A percentile compares a stretch with the other conserved stretches of the same genome.
These are phyloP conservation scores for Tylopilus felleus DNA, from an alignment of 768 basidiomycete species.

Conservation along the genomic window DNA sequence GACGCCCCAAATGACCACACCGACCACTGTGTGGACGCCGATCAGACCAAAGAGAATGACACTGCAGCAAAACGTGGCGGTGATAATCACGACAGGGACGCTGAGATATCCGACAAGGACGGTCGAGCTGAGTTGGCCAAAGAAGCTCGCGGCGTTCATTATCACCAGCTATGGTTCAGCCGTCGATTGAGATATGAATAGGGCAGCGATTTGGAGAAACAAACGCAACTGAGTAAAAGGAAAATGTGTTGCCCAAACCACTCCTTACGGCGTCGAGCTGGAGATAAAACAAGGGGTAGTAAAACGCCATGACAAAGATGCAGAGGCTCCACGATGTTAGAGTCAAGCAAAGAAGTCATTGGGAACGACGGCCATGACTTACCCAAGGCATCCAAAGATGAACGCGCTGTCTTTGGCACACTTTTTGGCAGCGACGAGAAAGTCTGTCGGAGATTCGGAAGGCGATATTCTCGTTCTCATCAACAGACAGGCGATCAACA, in stretches of 20 bases:
- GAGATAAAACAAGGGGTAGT: conserved; percentile 58
- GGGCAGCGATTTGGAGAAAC: neutral
- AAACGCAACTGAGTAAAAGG: conserved; percentile 53
- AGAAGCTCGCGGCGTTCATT: conserved; percentile 50
- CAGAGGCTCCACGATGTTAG: conserved; percentile 13
- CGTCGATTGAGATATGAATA: neutral
- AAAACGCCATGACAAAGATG: conserved; percentile 41
- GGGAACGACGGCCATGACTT: neutral
- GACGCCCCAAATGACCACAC: conserved; percentile 41
- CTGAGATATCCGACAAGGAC: conserved; percentile 43
- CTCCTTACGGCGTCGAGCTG: conserved; percentile 53
- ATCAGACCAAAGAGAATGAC: conserved; percentile 46
- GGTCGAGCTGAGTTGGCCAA: conserved; percentile 53
- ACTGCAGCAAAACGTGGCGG: conserved; percentile 37
- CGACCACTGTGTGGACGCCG: conserved; percentile 38
- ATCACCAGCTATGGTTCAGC: conserved; percentile 44
- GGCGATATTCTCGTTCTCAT: conserved; percentile 41
- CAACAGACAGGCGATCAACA: conserved; percentile 39
- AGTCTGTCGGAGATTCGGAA: conserved; percentile 24
- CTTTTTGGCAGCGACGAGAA: conserved; percentile 20
- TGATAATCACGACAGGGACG: conserved; percentile 35
- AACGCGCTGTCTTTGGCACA: conserved; percentile 26
- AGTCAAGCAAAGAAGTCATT: neutral
- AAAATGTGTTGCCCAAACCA: conserved; percentile 43
- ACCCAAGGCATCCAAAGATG: conserved; percentile 29